These are phyloP conservation scores for Suillus brevipes DNA, from an alignment of 768 basidiomycete species.

Conservation along the genomic window DNA sequence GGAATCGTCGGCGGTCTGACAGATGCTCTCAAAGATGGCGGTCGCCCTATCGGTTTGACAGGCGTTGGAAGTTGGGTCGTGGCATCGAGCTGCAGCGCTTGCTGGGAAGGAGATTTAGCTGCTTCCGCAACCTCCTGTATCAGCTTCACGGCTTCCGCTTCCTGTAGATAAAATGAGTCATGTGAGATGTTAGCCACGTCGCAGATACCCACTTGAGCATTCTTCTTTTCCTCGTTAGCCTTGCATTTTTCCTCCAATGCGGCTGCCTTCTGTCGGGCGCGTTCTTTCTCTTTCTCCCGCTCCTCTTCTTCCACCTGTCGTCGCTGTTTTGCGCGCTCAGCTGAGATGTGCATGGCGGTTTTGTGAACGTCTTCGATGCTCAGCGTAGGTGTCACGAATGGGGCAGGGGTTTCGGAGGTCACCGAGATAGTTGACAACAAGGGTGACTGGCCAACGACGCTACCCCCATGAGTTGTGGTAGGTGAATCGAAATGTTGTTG, in stretches of 20 bases:
- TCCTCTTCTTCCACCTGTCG: constrained; percentile 83
- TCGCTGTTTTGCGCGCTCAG: constrained; percentile 78
- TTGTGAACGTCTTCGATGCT: constrained; percentile 70
- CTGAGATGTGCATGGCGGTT: constrained; percentile 80
- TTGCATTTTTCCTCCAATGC: constrained; percentile 73
- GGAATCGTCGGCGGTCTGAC: constrained; percentile 23
- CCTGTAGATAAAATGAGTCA: constrained; percentile 25
- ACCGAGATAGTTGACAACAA: constrained; percentile 43
- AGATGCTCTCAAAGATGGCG: constrained; percentile 36
- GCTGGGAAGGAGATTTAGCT: constrained; percentile 29
- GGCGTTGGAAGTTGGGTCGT: constrained; percentile 10
- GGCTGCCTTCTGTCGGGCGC: constrained; percentile 77
- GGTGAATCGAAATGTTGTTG: constrained; percentile 19
- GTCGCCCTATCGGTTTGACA: constrained; percentile 27
- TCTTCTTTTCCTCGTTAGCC: constrained; percentile 21
- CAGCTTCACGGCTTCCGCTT: constrained; percentile 40
- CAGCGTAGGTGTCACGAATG: constrained; percentile 29
- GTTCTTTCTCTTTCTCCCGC: constrained; percentile 75
- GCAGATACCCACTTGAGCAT: constrained; percentile 20
- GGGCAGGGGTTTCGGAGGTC: constrained; percentile 34
- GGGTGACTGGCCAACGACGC: constrained; percentile 43
- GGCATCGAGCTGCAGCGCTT: constrained; percentile 8
- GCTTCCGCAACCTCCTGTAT: constrained; percentile 53
- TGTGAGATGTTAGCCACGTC: constrained; percentile 14
- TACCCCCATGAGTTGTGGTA: constrained; percentile 10